phyloP scores from a whole-genome alignment of 1,284 basidiomycete genomes.

The Coniophora puteana region DNA sequence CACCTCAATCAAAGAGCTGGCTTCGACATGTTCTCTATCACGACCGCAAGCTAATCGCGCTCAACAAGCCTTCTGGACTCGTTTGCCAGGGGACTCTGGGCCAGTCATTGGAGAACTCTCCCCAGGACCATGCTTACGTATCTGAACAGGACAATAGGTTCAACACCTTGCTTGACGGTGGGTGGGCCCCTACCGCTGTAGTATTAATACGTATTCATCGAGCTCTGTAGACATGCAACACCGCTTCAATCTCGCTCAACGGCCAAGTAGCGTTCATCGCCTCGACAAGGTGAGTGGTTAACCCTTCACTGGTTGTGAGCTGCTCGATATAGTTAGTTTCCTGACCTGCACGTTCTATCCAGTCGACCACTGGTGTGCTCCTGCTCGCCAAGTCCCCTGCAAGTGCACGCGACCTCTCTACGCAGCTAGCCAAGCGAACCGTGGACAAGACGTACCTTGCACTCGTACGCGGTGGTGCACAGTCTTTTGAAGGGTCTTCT shows the following conservation, averaged over 20 bases:
- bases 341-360: background rate
- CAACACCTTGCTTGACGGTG: slow-evolving; percentile 25
- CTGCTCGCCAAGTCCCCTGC: slow-evolving; percentile 46
- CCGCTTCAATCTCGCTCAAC: slow-evolving; percentile 29
- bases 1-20: slow-evolving; percentile 22
- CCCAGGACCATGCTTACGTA: slow-evolving; percentile 4
- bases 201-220: background rate
- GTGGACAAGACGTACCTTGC: slow-evolving; percentile 66
- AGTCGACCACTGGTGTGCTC: slow-evolving; percentile 66
- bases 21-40: slow-evolving; percentile 40
- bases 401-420: slow-evolving; percentile 46
- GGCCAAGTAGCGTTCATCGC: slow-evolving; percentile 55
- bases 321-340: background rate
- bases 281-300: slow-evolving; percentile 55
- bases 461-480: slow-evolving; percentile 51
- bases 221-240: slow-evolving; percentile 34
- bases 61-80: slow-evolving; percentile 63
- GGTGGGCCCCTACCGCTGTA: slow-evolving; percentile 3
- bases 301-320: background rate
- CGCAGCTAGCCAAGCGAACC: slow-evolving; percentile 46
- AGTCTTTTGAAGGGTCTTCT: slow-evolving; percentile 35
- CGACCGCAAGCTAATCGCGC: slow-evolving; percentile 49
- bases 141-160: slow-evolving; percentile 26
- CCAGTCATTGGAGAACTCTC: slow-evolving; percentile 15
- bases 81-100: slow-evolving; percentile 42